Evolutionary conservation across 192 early-diverging fungal species (phyloP).

Genomic region (Entomortierella chlamydospora): DNA sequence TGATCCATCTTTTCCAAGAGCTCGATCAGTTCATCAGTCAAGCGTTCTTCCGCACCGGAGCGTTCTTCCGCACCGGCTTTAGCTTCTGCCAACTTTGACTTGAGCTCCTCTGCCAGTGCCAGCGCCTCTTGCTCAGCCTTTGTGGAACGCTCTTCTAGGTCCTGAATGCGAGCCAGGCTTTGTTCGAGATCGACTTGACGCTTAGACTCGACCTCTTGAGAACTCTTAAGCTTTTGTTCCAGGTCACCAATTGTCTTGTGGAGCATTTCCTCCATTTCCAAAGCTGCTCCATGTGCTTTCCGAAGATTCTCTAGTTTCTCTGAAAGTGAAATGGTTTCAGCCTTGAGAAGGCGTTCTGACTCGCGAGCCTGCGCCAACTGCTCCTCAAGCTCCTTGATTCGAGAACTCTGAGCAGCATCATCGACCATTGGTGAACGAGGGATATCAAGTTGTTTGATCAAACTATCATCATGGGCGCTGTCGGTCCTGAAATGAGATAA

Average conservation of each 20-base stretch:
- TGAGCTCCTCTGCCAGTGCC: slow-evolving; percentile 33
- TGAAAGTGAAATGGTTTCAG: slow-evolving; percentile 1
- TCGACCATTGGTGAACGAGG: no score
- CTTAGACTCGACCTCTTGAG: slow-evolving; percentile 14
- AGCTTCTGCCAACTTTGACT: slow-evolving; percentile 29
- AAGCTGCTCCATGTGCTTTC: slow-evolving; percentile 5
- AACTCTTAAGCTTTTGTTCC: slow-evolving; percentile 19
- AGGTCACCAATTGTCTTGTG: slow-evolving; percentile 33
- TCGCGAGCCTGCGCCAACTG: slow-evolving; percentile 25
- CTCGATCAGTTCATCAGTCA: slow-evolving; percentile 28
- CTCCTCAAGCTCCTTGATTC: slow-evolving; percentile 16
- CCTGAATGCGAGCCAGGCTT: slow-evolving; percentile 35
- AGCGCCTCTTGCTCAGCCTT: slow-evolving; percentile 43
- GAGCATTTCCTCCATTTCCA: slow-evolving; percentile 50
- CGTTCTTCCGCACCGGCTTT: slow-evolving; percentile 21
- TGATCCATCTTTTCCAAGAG: slow-evolving; percentile 42
- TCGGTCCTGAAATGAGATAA: slow-evolving; percentile 14
- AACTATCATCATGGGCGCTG: slow-evolving; percentile 4
- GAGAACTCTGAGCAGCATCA: not conserved
- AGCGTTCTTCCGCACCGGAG: slow-evolving; percentile 11
- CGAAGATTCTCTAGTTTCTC: slow-evolving; percentile 37
- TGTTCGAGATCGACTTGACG: slow-evolving; percentile 32
- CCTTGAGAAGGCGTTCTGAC: slow-evolving; percentile 28
- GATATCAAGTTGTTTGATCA: slow-evolving; percentile 14
- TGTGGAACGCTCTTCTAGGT: slow-evolving; percentile 43